Evolutionary conservation across 2,329 filamentous ascomycete genomes (phyloP).

Genomic region (Dryadomyces sulphureus): DNA sequence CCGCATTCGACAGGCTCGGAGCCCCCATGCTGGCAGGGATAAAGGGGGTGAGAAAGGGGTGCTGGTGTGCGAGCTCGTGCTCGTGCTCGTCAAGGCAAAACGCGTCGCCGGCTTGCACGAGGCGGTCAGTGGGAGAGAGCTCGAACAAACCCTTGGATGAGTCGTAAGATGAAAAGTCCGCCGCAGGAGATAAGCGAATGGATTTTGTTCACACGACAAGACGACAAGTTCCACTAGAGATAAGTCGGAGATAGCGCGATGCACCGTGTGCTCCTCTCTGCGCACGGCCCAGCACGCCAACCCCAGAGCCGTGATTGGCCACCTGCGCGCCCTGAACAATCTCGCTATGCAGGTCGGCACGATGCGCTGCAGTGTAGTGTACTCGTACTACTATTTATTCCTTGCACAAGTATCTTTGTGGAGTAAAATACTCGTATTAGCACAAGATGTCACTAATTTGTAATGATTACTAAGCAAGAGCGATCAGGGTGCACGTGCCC

Average conservation of each 20-base stretch:
- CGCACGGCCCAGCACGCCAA: neutral
- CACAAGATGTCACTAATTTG: too few relatives aligned
- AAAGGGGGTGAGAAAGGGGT: neutral
- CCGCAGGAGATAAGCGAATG: neutral
- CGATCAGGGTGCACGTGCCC: neutral
- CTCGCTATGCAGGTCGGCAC: neutral
- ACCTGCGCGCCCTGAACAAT: neutral
- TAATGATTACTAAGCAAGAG: too few relatives aligned
- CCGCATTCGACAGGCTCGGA: neutral
- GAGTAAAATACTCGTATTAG: too few relatives aligned
- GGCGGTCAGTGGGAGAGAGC: too few relatives aligned
- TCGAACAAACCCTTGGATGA: too few relatives aligned
- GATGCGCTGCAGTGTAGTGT: too few relatives aligned
- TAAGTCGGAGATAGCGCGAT: neutral
- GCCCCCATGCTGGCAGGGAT: slow-evolving; percentile 1
- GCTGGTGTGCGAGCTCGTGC: neutral
- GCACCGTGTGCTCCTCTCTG: neutral
- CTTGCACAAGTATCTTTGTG: too few relatives aligned
- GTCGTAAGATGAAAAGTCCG: neutral
- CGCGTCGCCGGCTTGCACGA: too few relatives aligned
- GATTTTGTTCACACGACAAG: neutral
- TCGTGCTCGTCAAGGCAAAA: too few relatives aligned
- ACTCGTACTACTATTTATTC: too few relatives aligned
- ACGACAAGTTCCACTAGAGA: too few relatives aligned
- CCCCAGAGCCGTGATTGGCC: neutral